Base-by-base conservation (phyloP, 2,329 filamentous ascomycete genomes). In the Sclerotinia minor region DNA sequence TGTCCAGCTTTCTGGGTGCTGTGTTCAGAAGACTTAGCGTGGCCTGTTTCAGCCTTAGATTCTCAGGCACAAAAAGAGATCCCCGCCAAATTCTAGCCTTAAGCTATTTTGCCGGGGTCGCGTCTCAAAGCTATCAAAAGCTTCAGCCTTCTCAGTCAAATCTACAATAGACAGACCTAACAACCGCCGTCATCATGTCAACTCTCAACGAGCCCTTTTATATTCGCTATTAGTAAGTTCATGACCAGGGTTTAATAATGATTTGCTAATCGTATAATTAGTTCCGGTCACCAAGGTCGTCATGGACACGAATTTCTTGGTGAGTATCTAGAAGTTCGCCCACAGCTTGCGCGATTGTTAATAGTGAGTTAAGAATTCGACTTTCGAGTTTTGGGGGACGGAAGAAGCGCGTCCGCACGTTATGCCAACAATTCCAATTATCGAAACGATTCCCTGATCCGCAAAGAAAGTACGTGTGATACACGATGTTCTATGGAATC, bases 361-460 rank as follows among this genome's bases (percentile, higher is more conserved):
- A 75, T 71, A 72, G 64, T 69, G 70, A 67, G 21, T 71, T 76
- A 68, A 98, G 94, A 99, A 80, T 99, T 99, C 79, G 95, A 99
- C 79, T 95, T 99, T 76, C 87, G 94, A 67, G 92, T 93, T 32
- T 87, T 98, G 57, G 92, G 92, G 66, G 95, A 99, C 78, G 95
- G 95, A 64, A 88, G 92, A 70, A 97, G 94, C 78, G 95, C 95
- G 9, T 92, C 95, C 64, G 93, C 94, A 44, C 89, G 95, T 80
- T 99, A 99, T 81, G 95, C 95, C 72, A 99, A 99, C 84, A 99
- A 99, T 81, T 98, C 94, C 68, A 99, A 99, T 81, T 99, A 99
- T 82, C 89, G 95, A 77, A 99, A 99, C 81, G 95, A 99, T 79
- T 97, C 94, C 71, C 83, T 99, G 74, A 99, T 99, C 77, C 91